Base-by-base conservation (phyloP, 805 yeast genomes). In the Lipomyces spencermartinsiae region DNA sequence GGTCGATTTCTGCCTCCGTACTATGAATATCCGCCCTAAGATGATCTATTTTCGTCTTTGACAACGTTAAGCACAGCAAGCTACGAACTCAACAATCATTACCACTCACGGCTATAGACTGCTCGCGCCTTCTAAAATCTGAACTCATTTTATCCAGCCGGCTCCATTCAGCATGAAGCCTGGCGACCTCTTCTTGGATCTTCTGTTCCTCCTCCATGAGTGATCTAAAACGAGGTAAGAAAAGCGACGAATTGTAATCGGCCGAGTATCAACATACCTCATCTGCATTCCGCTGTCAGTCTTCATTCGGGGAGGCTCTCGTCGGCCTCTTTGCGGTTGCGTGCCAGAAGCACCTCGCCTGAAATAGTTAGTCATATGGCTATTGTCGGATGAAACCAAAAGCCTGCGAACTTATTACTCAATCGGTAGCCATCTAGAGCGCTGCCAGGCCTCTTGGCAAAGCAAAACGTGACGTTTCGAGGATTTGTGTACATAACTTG, bases 281-380 rank as follows among this genome's bases (percentile, higher is more conserved):
- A 25, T 46, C 16, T 66, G 64, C 59, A 49, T 39, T 12, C 59
- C 60, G 25, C 61, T 37, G 34, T 65, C 65, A 4, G 73, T 68
- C 39, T 60, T 62, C 75, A 75, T 74, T 49, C 73, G 62, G n/a
- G 75, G 71, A 5, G 67, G 57, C 8, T 64, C 70, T 46, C 43
- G 46, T n/a, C 65, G 66, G 14, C 76, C 76, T 43, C 77, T 78
- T 1, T 88, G 77, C 0, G 92, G 90, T 75, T 88, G 89, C 33
- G 82, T 77, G 57, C 84, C 77, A 54, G 85, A 80, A 1, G 85
- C 84, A 16, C 85, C 85, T 35, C 77, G 80, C 0, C 71, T 49
- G 55, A 4, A 58, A 61, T 7, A 0, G 2, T 65, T 43, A 49
- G 33, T 19, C 14, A 33, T 25, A 25, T 34, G 16, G n/a, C 0